A percentile compares a stretch with the other conserved stretches of the same genome.
Evolutionary conservation across 345 rosid genomes (phyloP).

Genomic region (Melaleuca alternifolia): DNA sequence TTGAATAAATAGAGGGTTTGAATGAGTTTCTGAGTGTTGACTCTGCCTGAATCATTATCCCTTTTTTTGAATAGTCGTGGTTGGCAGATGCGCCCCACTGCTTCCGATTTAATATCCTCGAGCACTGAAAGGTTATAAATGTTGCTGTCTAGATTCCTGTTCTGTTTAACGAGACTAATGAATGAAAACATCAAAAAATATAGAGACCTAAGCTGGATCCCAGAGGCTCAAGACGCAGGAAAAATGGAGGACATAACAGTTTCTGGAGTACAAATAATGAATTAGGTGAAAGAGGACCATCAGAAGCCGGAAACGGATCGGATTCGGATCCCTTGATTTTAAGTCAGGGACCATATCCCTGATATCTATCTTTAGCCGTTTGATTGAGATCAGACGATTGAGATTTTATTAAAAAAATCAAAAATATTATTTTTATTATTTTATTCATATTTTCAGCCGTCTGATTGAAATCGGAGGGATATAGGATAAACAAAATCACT

Average conservation of each 20-base stretch:
- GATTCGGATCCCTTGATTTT: too few relatives aligned
- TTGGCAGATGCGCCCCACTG: conserved; percentile 1
- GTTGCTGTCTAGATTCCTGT: neutral
- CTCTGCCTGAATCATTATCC: neutral
- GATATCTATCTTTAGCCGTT: too few relatives aligned
- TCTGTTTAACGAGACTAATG: neutral
- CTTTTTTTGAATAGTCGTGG: neutral
- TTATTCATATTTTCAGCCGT: too few relatives aligned
- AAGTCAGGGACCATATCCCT: too few relatives aligned
- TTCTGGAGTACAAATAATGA: neutral
- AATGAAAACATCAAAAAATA: neutral
- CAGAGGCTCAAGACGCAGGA: neutral
- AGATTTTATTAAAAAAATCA: too few relatives aligned
- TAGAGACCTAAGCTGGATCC: neutral
- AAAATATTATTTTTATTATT: too few relatives aligned
- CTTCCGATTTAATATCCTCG: neutral
- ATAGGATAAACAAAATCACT: too few relatives aligned
- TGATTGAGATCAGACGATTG: too few relatives aligned
- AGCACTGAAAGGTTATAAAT: neutral
- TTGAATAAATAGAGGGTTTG: neutral
- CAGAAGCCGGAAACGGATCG: too few relatives aligned
- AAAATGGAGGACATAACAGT: neutral
- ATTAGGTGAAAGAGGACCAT: neutral
- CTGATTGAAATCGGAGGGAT: too few relatives aligned
- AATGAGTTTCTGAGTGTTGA: neutral